Base-by-base conservation (phyloP, 768 basidiomycete species). In the Boletales sp. region DNA sequence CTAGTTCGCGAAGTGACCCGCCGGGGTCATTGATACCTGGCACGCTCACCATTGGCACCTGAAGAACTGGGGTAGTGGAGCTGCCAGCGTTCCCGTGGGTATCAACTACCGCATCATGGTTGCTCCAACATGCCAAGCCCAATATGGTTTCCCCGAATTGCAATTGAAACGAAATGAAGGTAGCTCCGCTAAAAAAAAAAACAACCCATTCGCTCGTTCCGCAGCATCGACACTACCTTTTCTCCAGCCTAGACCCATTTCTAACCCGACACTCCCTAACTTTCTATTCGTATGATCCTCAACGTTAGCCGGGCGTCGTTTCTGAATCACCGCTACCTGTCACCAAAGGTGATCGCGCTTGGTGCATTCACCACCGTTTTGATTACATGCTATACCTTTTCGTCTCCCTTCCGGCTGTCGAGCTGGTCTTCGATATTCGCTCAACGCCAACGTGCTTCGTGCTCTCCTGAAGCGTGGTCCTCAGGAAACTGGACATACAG, bases 401-500 rank as follows among this genome's bases (percentile, higher is more conserved):
- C 65, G 10, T 62, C 64, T 5, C 55, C 56, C 17, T 57, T 54
- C 14, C 55, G 41, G 21, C 33, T 42, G 12, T 47, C 55, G 5
- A 49, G 48, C 40, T 71, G 60, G 61, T 57, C 55, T 10, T 60
- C 55, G 0, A 33, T 63, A 10, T 69, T 71, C 40, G 44, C 65
- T 12, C 48, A 46, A 3, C 61, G 65, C n/a, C 62, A 60, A 17
- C 64, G 62, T 0, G 45, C 52, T 30, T 48, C 63, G 31, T 76
- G 74, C 48, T 44, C 70, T 0, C 72, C 74, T 3, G 60, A 64
- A 11, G 58, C 59, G 1, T 76, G 67, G 63, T 59, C 72, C 6
- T 44, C 52, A 12, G 74, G 74, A 2, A 35, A 62, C 13, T 83
- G 81, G 81, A 58, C 59, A 14, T 64, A 70, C 30, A 70, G 62